These are phyloP conservation scores for Curvularia spicifera DNA, from an alignment of 2,329 filamentous ascomycete genomes.

Conservation along the genomic window DNA sequence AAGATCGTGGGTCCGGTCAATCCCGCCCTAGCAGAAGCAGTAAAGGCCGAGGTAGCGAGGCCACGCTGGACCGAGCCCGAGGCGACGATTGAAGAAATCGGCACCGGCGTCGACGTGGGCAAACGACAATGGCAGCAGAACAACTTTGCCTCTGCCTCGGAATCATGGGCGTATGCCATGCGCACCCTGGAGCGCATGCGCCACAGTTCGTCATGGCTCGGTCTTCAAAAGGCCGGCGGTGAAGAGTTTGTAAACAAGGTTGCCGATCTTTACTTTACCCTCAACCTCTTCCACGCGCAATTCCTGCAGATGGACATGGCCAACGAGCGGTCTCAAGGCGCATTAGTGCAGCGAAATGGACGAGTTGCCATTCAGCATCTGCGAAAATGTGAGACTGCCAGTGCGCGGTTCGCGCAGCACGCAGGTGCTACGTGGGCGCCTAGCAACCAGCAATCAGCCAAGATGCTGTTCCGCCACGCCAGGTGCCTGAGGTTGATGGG, in stretches of 20 bases:
- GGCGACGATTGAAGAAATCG: constrained; percentile 32
- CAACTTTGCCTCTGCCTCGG: constrained; percentile 27
- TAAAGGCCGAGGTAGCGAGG: constrained; percentile 24
- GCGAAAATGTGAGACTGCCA: constrained; percentile 31
- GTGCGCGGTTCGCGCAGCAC: constrained; percentile 34
- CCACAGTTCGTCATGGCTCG: constrained; percentile 33
- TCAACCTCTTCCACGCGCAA: constrained; percentile 33
- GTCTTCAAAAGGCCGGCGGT: constrained; percentile 27
- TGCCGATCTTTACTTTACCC: constrained; percentile 34
- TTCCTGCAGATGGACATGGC: constrained; percentile 37
- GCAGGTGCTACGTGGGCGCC: constrained; percentile 33
- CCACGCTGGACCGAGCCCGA: constrained; percentile 36
- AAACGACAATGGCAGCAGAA: constrained; percentile 39
- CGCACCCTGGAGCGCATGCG: constrained; percentile 39
- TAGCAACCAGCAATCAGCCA: constrained; percentile 31
- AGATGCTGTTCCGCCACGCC: constrained; percentile 36
- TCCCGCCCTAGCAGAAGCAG: constrained; percentile 15
- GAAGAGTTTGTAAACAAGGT: constrained; percentile 34
- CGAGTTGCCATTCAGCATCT: constrained; percentile 22
- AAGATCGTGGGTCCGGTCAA: constrained; percentile 29
- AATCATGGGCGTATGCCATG: constrained; percentile 34
- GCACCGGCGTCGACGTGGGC: constrained; percentile 35
- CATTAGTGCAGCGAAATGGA: constrained; percentile 24
- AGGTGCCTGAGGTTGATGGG: constrained; percentile 29
- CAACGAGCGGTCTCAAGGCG: constrained; percentile 2